Percentiles rank a stretch among this genome's conserved stretches.
phyloP scores from a whole-genome alignment of 2,329 filamentous ascomycete genomes.

The Claviceps cyperi region DNA sequence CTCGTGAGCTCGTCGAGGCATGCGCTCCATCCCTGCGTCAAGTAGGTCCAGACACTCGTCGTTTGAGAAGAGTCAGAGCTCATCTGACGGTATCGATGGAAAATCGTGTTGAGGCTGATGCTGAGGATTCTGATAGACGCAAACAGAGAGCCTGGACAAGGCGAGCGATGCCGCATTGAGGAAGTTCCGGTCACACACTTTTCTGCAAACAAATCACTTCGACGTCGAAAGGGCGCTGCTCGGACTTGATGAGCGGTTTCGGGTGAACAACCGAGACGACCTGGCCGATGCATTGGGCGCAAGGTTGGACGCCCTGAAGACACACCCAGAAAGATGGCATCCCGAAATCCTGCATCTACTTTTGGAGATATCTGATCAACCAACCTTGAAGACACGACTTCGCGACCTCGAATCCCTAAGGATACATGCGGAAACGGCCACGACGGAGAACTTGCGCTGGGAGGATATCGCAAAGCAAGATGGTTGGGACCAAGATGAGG shows the following conservation, averaged over 20 bases:
- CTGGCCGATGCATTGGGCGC: constrained; percentile 56
- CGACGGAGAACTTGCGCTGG: constrained; percentile 49
- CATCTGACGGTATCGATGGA: neutral
- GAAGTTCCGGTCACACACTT: constrained; percentile 38
- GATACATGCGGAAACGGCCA: constrained; percentile 24
- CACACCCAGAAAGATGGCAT: constrained; percentile 44
- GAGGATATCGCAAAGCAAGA: constrained; percentile 65
- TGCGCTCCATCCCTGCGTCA: constrained; percentile 41
- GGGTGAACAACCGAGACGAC: constrained; percentile 62
- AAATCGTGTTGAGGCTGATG: neutral
- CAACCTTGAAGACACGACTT: constrained; percentile 54
- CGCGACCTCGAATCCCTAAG: constrained; percentile 44
- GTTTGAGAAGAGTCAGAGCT: neutral
- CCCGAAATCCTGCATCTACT: constrained; percentile 71
- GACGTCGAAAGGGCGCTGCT: constrained; percentile 49
- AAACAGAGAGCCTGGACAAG: constrained; percentile 24
- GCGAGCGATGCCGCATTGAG: constrained; percentile 36
- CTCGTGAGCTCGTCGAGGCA: constrained; percentile 55
- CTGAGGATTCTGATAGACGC: constrained; percentile 11
- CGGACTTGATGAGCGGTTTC: constrained; percentile 76
- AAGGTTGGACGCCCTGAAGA: constrained; percentile 43
- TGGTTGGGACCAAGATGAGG: constrained; percentile 50
- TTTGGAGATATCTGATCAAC: constrained; percentile 68
- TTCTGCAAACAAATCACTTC: constrained; percentile 60
- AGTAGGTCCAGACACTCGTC: constrained; percentile 23